Conservation (phyloP, 208 protist genomes). For the Jaenimonas drosophilae region DNA sequence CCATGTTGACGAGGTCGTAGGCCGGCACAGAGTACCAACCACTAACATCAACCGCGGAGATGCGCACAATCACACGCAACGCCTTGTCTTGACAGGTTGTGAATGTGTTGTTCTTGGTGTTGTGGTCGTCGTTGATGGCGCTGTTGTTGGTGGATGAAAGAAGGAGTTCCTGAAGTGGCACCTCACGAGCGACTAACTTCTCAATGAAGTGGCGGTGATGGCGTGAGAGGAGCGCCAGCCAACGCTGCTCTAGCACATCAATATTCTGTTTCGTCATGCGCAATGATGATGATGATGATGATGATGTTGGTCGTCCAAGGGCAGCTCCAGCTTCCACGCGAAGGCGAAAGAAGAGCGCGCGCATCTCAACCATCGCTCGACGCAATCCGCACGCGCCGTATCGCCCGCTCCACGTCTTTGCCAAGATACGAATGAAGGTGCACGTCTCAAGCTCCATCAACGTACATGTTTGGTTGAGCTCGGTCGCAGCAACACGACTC, state of each 20-base stretch:
- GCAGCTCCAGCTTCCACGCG: background rate
- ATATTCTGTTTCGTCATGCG: background rate
- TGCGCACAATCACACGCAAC: constrained; percentile 30
- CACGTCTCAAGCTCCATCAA: constrained; percentile 8
- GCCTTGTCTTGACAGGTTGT: too few relatives aligned
- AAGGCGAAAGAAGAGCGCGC: constrained; percentile 24
- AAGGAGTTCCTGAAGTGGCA: too few relatives aligned
- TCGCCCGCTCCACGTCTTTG: constrained; percentile 25
- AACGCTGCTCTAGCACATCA: background rate
- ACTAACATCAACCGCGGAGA: constrained; percentile 40
- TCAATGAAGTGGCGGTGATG: background rate
- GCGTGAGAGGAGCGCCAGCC: background rate
- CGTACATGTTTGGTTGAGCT: background rate
- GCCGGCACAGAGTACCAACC: constrained; percentile 72
- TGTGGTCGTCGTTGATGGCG: too few relatives aligned
- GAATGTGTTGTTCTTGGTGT: too few relatives aligned
- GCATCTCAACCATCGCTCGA: constrained; percentile 44
- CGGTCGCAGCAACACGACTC: background rate
- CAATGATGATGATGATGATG: too few relatives aligned
- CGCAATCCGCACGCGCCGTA: constrained; percentile 35
- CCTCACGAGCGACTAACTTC: too few relatives aligned
- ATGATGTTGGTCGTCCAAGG: background rate
- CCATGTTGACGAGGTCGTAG: constrained; percentile 66
- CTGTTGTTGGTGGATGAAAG: too few relatives aligned
- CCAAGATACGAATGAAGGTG: constrained; percentile 17